Conservation (phyloP, 2,329 filamentous ascomycete genomes). For the Fusarium cicatricum region DNA sequence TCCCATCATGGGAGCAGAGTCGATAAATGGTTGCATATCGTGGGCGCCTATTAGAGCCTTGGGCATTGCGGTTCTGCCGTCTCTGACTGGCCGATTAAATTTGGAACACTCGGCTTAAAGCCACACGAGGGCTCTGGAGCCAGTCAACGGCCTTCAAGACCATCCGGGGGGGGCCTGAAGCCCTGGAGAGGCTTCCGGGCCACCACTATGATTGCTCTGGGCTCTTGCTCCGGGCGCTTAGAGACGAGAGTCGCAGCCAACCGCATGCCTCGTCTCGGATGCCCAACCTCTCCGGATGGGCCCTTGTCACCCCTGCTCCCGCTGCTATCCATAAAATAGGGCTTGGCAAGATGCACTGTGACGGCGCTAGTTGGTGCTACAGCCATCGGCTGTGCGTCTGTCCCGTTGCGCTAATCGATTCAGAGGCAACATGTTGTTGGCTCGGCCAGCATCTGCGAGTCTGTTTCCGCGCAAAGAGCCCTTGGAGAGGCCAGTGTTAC, state of each 20-base stretch:
- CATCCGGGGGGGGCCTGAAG: background rate
- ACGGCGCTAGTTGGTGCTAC: slow-evolving; percentile 35
- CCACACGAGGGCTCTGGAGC: slow-evolving; percentile 21
- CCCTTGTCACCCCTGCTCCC: slow-evolving; percentile 5
- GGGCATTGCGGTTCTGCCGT: slow-evolving; percentile 16
- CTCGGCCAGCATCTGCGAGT: background rate
- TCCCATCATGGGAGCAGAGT: slow-evolving; percentile 5
- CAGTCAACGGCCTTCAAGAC: background rate
- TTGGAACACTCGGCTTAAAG: slow-evolving; percentile 37
- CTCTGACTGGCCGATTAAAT: slow-evolving; percentile 42
- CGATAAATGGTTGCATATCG: slow-evolving; percentile 18
- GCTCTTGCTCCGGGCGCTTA: slow-evolving; percentile 38
- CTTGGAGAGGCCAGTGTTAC: background rate
- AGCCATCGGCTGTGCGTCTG: background rate
- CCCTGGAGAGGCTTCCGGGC: slow-evolving; percentile 24
- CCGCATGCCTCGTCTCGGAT: slow-evolving; percentile 13
- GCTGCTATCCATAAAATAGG: background rate
- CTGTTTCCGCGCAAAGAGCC: background rate
- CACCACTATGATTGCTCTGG: slow-evolving; percentile 10
- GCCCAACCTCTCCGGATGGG: slow-evolving; percentile 15
- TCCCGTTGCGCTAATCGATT: slow-evolving; percentile 11
- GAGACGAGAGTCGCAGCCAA: slow-evolving; percentile 29
- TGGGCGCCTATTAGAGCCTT: slow-evolving; percentile 40
- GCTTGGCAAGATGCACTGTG: slow-evolving; percentile 38
- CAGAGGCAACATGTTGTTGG: slow-evolving; percentile 3